These are phyloP conservation scores for Trichoderma oligosporum DNA, from an alignment of 2,329 filamentous ascomycete genomes.

Conservation along the genomic window DNA sequence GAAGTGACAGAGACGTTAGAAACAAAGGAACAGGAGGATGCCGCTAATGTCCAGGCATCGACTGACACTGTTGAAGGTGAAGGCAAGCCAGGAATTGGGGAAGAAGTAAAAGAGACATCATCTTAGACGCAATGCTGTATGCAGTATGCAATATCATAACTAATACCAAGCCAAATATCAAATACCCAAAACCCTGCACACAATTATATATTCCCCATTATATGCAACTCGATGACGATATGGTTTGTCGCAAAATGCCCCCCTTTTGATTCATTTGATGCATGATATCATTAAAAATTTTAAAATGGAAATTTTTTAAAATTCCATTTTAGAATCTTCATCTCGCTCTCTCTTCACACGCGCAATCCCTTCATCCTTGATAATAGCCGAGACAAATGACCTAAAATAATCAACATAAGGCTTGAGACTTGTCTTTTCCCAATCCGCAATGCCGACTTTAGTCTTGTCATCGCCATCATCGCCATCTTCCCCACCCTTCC, in stretches of 20 bases:
- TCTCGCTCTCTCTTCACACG: conserved; percentile 55
- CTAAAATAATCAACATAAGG: conserved; percentile 90
- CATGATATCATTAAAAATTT: conserved; percentile 26
- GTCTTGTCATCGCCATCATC: conserved; percentile 39
- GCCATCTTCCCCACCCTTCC: conserved; percentile 51
- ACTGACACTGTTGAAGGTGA: conserved; percentile 16
- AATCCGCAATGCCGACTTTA: conserved; percentile 61
- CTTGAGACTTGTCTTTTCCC: conserved; percentile 95
- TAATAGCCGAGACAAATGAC: conserved; percentile 69
- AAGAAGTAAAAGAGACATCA: conserved; percentile 1
- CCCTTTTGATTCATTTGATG: background rate
- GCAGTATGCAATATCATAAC: conserved; percentile 3
- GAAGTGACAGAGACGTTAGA: background rate
- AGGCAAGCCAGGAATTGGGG: conserved; percentile 5
- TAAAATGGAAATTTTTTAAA: too few relatives aligned
- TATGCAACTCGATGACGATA: background rate
- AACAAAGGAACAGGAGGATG: background rate
- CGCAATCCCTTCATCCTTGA: conserved; percentile 68
- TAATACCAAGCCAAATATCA: background rate
- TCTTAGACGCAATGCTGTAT: conserved; percentile 1
- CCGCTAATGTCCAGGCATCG: background rate
- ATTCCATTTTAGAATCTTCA: conserved; percentile 51
- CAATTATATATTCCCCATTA: background rate
- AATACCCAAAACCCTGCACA: background rate
- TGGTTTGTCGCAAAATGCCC: background rate